Conservation (phyloP, 1,284 basidiomycete species). For the Sporisorium scitamineum region DNA sequence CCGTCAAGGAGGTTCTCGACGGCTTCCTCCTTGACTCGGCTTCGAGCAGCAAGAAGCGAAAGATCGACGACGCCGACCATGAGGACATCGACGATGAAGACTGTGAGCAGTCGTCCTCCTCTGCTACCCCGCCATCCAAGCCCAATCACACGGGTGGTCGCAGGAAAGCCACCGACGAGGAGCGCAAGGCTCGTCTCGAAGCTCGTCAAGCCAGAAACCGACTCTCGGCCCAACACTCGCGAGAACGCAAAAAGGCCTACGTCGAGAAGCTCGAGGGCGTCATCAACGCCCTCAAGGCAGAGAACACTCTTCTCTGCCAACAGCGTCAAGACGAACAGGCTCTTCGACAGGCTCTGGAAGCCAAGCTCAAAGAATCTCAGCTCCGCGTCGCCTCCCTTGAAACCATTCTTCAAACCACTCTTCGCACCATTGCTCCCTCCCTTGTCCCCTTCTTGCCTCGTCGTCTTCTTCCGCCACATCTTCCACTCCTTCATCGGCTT, state of each 20-base stretch:
- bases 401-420: conserved; percentile 48
- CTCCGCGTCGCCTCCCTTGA: conserved; percentile 52
- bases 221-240: conserved; percentile 65
- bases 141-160: conserved; percentile 25
- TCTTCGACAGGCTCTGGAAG: conserved; percentile 39
- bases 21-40: neutral
- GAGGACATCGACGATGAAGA: conserved; percentile 20
- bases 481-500: conserved; percentile 23
- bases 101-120: conserved; percentile 15
- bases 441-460: conserved; percentile 28
- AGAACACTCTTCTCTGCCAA: conserved; percentile 40
- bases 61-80: conserved; percentile 12
- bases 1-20: conserved; percentile 26
- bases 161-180: conserved; percentile 58
- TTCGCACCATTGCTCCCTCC: conserved; percentile 44
- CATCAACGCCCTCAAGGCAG: conserved; percentile 41
- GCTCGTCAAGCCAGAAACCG: conserved; percentile 67
- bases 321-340: conserved; percentile 33
- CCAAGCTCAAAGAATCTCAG: conserved; percentile 47
- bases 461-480: conserved; percentile 24
- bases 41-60: conserved; percentile 44
- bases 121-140: conserved; percentile 32
- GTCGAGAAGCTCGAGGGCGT: conserved; percentile 59
- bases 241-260: conserved; percentile 66
- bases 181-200: conserved; percentile 61